Evolutionary conservation across 257 asterid genomes (phyloP), one percentile per base, ranked within the genome.

Genomic region (Solanum lycopersicoides): DNA sequence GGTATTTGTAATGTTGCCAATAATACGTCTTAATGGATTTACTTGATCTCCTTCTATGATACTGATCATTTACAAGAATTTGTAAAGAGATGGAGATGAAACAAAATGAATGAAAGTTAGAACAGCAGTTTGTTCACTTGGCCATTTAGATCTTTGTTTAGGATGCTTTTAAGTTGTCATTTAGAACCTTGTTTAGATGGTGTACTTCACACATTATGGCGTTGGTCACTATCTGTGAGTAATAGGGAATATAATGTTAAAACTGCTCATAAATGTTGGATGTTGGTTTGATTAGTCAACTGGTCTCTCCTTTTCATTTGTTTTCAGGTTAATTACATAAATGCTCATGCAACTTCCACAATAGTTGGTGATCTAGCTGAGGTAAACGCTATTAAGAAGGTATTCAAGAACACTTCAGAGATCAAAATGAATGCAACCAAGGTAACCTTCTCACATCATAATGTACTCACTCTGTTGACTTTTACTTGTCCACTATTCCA

Each of bases 301-400:
- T 41, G 63, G 83, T 45, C 84, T 25, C 84, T 79, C 65, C 65
- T 28, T 45, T 79, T 44, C 14, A 10, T 45, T 13, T 79, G 45
- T 84, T 91, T 87, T 90, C 96, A 96, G 99, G 99, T 96, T 83
- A 95, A 96, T 90, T 96, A 95, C 92, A 96, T 96, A 76, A 96
- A 96, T 88, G 98, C 98, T 60, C 99, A 96, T 90, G 99, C 99
- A 77, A 96, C 99, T 88, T 96, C 99, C 79, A 96, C 98, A 45
- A 12, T 96, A 69, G 99, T 95, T 25, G 99, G 99, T 88, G 99
- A 96, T 90, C 90, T 96, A 66, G 98, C 99, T 12, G 99, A 96
- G 95, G 91, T 96, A 84, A 96, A 96, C 68, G 99, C 99, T 84
- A 83, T 96, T 87, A 96, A 95, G 93, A 95, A 96, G 94, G 99